Evolutionary conservation across 371 early-diverging fungal genomes (phyloP), one percentile per base, ranked within the genome.

Genomic region (Syncephalastrum monosporum): DNA sequence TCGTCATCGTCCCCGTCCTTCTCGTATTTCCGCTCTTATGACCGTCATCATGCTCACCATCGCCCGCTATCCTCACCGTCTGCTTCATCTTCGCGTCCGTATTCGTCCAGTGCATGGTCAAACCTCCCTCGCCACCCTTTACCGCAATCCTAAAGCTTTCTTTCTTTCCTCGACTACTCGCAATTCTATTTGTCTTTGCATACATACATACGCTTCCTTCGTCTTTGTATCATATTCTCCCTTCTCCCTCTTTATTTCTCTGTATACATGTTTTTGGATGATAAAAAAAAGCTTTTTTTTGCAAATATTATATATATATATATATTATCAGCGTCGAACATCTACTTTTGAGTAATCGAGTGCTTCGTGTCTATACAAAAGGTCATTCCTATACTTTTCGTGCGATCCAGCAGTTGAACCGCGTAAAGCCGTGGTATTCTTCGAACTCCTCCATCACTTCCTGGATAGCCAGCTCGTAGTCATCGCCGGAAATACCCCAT

Each of bases 361-460:
- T 17, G 12, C 24, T 17, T 41, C 13, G 64, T 57, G 29, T 29
- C 29, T 29, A 29, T 29, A 29, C 29, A 29, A 29, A 29, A 29
- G 29, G 4, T 29, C 29, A 29, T 29, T 4, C 7, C 29, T 29
- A 29, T 29, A 29, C 2, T 47, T 77, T 77, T 17, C 58, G 60
- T 27, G 72, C 74, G 41, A 71, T 66, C 74, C 74, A 77, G 53
- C 70, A 69, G 42, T 72, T 70, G 51, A 64, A 77, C 3, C 77
- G 68, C 15, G 72, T 62, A 55, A 74, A 77, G 7, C 77, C 74
- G 57, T 68, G 74, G 27, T 62, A 62, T 16, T 75, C 75, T 50
- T 78, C 79, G 60, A 72, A 78, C 56, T 78, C 79, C 5, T 64
- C 62, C 25, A 78, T 53, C 8, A 75, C 64, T 64, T 72, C 75